Base-by-base conservation (phyloP, 2,329 filamentous ascomycete genomes). In the Trichophyton schoenleinii region DNA sequence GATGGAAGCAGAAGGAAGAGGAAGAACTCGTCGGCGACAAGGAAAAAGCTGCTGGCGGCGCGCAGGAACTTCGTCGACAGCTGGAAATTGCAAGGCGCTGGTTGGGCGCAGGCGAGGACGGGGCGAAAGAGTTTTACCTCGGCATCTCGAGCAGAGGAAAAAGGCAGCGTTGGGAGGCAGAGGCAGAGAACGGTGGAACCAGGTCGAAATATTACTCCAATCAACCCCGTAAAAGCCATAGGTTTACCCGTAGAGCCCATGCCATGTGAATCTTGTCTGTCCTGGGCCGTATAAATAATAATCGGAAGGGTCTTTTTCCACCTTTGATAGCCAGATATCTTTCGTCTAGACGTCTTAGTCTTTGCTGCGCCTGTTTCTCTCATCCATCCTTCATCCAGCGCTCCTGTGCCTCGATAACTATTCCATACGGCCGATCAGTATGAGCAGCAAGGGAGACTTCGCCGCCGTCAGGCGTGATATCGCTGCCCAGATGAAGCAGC, bases 401-500 rank as follows among this genome's bases (percentile, higher is more conserved):
- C 49, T 44, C 48, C 53, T 15, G 53, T 64, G 34, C 9, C 34
- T 38, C 9, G 1, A 38, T 60, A 18, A 18, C 18, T 18, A 60
- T 62, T 62, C 46, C 38, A 58, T 61, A 52, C 4, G 13, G 44
- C 68, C 67, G 68, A 66, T 67, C 67, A 67, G 68, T 58, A 75
- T 75, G 73, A 75, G 71, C 66, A 66, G 64, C 46, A 62, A 68
- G 48, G 67, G 71, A 53, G 72, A 76, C 65, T 76, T 77, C 69
- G 71, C 71, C 53, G 77, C 79, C 46, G 82, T 85, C 66, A 78
- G 78, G 57, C 77, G 78, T 66, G 81, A 83, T 66, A 80, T 84
- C 60, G 73, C 72, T 63, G 74, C 74, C 28, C 76, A 83, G 60
- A 73, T 85, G 55, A 74, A 81, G 63, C 81, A 85, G 69, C 83